Evolutionary conservation across 73 alveolate genomes (phyloP), one percentile per base, ranked within the genome.

Genomic region (Paramecium sonneborni): DNA sequence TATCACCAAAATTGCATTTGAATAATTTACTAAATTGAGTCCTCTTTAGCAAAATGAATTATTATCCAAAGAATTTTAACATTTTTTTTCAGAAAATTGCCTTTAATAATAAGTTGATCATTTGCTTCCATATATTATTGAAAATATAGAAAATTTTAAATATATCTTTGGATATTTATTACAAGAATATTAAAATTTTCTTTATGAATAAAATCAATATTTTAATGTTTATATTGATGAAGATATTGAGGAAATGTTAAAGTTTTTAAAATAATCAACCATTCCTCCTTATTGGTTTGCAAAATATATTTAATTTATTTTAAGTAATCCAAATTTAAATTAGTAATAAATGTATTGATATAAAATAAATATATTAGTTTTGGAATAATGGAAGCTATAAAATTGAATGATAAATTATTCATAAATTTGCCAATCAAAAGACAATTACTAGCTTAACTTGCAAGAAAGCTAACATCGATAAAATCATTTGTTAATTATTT

Each of bases 241-340:
- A 32, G 48, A 62, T 26, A 62, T 30, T 9, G 84, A 62, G 12
- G 30, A 26, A 26, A 62, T 62, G 84, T 62, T 62, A 26, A 26
- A 32, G 2, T 32, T 14, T 62, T 62, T 62, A 24, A 30, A 62
- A 5, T 3, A 62, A 26, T 3, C 0, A 12, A 32, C 24, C 6
- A 62, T 62, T 62, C 84, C 84, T 5, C 44, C 39, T 32, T 62
- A 30, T 62, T 62, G 84, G 84, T 62, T 62, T 62, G 84, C 44
- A 9, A 62, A 62, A 24, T 62, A 62, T 24, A 62, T 62, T 62
- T 30, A 26, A 12, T 62, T 30, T 12, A 62, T 62, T 30, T 62
- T 62, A 62, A 62, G 12, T 62, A 30, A 62, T 30, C 84, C 84
- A 62, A 62, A 62, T 62, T 24, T 26, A 26, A 32, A 62, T 9